Evolutionary conservation across 2,329 filamentous ascomycete species (phyloP).

Genomic region (Cytospora piceae): DNA sequence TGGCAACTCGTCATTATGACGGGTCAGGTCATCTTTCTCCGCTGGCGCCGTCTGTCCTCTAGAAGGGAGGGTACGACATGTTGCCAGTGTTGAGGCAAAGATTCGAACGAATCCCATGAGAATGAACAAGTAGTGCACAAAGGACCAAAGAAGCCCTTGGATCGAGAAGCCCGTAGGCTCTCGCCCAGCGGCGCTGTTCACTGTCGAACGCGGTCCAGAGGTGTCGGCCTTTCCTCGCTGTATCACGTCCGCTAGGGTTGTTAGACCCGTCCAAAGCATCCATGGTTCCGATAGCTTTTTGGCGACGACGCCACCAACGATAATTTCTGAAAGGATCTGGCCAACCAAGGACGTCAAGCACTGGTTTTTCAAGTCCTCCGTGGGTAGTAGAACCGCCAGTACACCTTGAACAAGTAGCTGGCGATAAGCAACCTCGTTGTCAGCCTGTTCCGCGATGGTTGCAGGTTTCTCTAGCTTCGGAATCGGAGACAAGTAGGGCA

Average conservation of each 20-base stretch:
- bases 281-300: slow-evolving; percentile 84
- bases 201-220: slow-evolving; percentile 28
- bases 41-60: slow-evolving; percentile 41
- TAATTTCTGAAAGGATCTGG: slow-evolving; percentile 87
- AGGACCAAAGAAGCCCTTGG: slow-evolving; percentile 56
- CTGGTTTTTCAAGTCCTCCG: slow-evolving; percentile 87
- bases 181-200: slow-evolving; percentile 17
- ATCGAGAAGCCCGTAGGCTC: slow-evolving; percentile 42
- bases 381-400: slow-evolving; percentile 82
- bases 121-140: slow-evolving; percentile 59
- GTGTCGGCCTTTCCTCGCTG: slow-evolving; percentile 35
- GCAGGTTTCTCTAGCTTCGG: slow-evolving; percentile 59
- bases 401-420: slow-evolving; percentile 84
- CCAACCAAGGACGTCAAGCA: slow-evolving; percentile 82
- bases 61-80: slow-evolving; percentile 68
- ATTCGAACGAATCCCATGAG: slow-evolving; percentile 68
- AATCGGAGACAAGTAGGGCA: slow-evolving; percentile 79
- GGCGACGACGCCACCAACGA: slow-evolving; percentile 80
- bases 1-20: slow-evolving; percentile 32
- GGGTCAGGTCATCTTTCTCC: slow-evolving; percentile 36
- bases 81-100: slow-evolving; percentile 65
- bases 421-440: slow-evolving; percentile 83
- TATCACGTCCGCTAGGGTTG: slow-evolving; percentile 63
- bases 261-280: slow-evolving; percentile 84
- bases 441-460: slow-evolving; percentile 62